Evolutionary conservation across 108 stramenopile species (phyloP), one percentile per base, ranked within the genome.

Genomic region (Skeletonema marinoi): DNA sequence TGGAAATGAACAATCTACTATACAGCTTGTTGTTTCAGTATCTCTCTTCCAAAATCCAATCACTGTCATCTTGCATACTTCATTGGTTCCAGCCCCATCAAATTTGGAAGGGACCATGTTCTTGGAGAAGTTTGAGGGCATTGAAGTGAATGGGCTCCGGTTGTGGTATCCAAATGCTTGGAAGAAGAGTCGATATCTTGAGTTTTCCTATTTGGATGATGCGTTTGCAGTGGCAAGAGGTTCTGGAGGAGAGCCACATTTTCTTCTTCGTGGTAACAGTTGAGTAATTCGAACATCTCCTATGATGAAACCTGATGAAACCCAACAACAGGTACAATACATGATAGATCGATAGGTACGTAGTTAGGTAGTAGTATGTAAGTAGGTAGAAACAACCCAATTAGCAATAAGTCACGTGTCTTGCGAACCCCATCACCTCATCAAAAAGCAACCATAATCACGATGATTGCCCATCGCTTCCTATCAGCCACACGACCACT

Each of bases 401-500:
- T 25, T 25, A 25, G 25, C 25, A 25, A 25, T 25, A 25, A 25
- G 25, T 25, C 25, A 25, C 25, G 25, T 25, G 25, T 25, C 25
- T 25, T 25, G 25, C 0, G 25, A 25, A 25, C 25, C 25, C 25
- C 25, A 25, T 25, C 25, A 25, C 25, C 25, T n/a, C n/a, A n/a
- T n/a, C n/a, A n/a, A n/a, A n/a, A n/a, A n/a, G n/a, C n/a, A n/a
- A n/a, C n/a, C n/a, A n/a, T n/a, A n/a, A n/a, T n/a, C 50, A 51
- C 50, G 19, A 69, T 69, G 68, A 69, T 69, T 29, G 44, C 68
- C 68, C 21, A 69, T 36, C 68, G 68, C 41, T 33, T 69, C 50
- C 68, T 69, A 32, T 32, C 32, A 44, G 39, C 68, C 35, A 46
- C 62, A 21, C 4, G 62, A 19, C 17, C 50, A 5, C 62, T 63